Conservation (phyloP, 1,284 basidiomycete genomes). For the Heterobasidion occidentale region DNA sequence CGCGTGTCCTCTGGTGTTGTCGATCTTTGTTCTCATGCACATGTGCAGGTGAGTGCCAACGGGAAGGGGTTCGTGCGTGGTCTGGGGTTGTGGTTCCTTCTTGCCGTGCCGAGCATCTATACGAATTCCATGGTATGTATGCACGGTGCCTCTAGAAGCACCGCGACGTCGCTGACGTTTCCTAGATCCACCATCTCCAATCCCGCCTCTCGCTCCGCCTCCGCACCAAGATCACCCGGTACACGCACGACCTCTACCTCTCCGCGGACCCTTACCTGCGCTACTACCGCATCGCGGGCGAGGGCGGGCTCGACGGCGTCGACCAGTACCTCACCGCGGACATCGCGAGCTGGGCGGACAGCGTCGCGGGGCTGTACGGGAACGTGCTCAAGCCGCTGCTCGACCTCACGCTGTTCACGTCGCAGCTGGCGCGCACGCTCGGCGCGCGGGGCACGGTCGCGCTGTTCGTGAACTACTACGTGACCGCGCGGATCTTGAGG, state of each 20-base stretch:
- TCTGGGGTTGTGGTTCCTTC: conserved; percentile 81
- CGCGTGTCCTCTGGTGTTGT: neutral
- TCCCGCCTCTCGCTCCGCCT: conserved; percentile 83
- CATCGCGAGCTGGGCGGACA: conserved; percentile 86
- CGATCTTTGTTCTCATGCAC: neutral
- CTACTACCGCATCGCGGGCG: conserved; percentile 57
- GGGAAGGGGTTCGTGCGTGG: conserved; percentile 81
- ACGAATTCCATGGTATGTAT: conserved; percentile 92
- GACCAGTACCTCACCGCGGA: conserved; percentile 95
- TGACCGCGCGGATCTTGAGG: conserved; percentile 77
- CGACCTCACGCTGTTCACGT: conserved; percentile 90
- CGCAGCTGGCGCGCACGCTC: conserved; percentile 81
- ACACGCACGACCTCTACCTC: conserved; percentile 90
- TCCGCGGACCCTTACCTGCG: conserved; percentile 60
- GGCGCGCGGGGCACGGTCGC: conserved; percentile 76
- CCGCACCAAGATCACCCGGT: conserved; percentile 83
- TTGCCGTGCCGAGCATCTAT: conserved; percentile 91
- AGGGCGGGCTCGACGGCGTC: conserved; percentile 62
- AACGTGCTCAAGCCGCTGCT: conserved; percentile 83
- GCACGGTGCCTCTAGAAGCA: neutral
- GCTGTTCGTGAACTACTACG: conserved; percentile 80
- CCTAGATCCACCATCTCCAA: conserved; percentile 86
- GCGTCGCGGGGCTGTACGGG: conserved; percentile 78
- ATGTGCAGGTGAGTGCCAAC: conserved; percentile 67
- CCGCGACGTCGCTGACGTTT: neutral